Base-by-base conservation (phyloP, 148 eudicot species). In the Bassia scoparia region DNA sequence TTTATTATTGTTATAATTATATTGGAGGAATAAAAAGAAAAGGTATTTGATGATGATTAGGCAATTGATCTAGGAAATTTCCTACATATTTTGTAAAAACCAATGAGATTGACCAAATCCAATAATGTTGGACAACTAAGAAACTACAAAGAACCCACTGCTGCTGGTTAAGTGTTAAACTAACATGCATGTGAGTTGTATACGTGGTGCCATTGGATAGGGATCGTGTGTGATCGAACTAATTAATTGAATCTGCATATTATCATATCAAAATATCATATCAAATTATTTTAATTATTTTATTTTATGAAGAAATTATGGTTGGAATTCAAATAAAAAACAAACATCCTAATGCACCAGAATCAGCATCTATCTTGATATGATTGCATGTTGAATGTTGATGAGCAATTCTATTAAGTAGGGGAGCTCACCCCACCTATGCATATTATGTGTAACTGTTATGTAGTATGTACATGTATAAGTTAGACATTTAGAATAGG, bases 141-240 rank as follows among this genome's bases (percentile, higher is more conserved):
- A 76, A 78, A 76, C 81, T 78, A 69, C 84, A 49, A 79, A 62
- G n/a, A 76, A 61, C 15, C 31, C 30, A 30, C 23, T 31, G 30
- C 29, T 13, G 15, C 30, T 68, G 73, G 67, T 67, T 55, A n/a
- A n/a, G n/a, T n/a, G n/a, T n/a, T n/a, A n/a, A n/a, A n/a, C n/a
- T 24, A 68, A 78, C 70, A 68, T 78, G 78, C 77, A 77, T 75
- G 80, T 78, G 82, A 71, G 67, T 33, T 55, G 16, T 48, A 74
- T 78, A 69, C 73, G 69, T 79, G 78, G 29, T 24, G 13, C 7
- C 33, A 74, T 71, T 61, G 65, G 74, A 74, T 64, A 48, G 68
- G 79, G 70, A 9, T 78, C 73, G 24, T 30, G 34, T 53, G 43
- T 23, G 37, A n/a, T n/a, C n/a, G n/a, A 73, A 73, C 58, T 72